Evolutionary conservation across 129 eudicot species (phyloP).

Genomic region (Centaurea solstitialis): DNA sequence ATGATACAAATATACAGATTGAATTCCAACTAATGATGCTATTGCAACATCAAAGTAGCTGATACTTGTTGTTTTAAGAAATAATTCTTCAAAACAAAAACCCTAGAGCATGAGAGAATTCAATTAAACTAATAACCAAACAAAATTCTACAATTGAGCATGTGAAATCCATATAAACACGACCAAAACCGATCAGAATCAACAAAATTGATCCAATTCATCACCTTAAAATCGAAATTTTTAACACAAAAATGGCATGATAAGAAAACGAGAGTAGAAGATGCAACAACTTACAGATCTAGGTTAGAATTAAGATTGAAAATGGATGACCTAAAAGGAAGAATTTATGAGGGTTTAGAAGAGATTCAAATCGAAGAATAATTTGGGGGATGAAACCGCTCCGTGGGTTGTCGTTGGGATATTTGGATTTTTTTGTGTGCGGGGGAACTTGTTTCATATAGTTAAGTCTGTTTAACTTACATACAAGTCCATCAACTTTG

Average conservation of each 20-base stretch:
- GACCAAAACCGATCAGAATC: neutral
- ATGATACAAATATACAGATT: neutral
- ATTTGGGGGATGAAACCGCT: slow-evolving; percentile 28
- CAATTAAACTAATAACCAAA: neutral
- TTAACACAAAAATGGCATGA: slow-evolving; percentile 1
- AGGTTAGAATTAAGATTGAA: slow-evolving; percentile 6
- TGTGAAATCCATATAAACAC: neutral
- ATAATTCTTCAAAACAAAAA: slow-evolving; percentile 7
- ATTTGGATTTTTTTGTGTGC: slow-evolving; percentile 27
- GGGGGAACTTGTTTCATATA: slow-evolving; percentile 53
- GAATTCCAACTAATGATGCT: neutral
- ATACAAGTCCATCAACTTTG: neutral
- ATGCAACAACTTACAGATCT: slow-evolving; percentile 41
- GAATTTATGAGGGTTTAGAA: slow-evolving; percentile 31
- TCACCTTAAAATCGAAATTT: slow-evolving; percentile 12
- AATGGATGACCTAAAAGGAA: slow-evolving; percentile 6
- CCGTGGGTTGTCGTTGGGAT: slow-evolving; percentile 21
- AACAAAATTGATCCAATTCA: neutral
- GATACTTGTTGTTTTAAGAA: neutral
- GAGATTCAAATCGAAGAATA: slow-evolving; percentile 18
- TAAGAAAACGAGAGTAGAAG: slow-evolving; percentile 17
- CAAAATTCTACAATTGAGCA: neutral
- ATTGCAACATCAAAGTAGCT: neutral
- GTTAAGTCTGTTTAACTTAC: slow-evolving; percentile 12
- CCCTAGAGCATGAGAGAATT: slow-evolving; percentile 9